Base-by-base conservation (phyloP, 768 basidiomycete species). In the Termitomyces heimii region DNA sequence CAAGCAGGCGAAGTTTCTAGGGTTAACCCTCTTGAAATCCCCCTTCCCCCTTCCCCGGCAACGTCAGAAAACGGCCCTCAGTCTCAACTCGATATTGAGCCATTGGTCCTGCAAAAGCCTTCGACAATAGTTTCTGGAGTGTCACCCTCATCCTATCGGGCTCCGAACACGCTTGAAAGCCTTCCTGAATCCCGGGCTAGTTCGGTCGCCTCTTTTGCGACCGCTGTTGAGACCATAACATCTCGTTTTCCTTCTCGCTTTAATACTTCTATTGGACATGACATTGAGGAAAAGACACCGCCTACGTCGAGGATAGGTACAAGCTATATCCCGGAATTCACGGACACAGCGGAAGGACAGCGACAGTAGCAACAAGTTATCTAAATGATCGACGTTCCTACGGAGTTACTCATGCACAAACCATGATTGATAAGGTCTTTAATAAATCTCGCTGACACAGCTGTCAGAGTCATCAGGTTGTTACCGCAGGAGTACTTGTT, bases 191-290 rank as follows among this genome's bases (percentile, higher is more conserved):
- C 65, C 16, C 53, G 71, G 60, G 56, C 66, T 8, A 67, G 66
- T 53, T 70, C 72, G 13, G 54, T 65, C 29, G 63, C 64, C 28
- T 69, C 71, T 2, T 75, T 67, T 57, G 71, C 71, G 2, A 75
- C 73, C 9, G 73, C 73, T 1, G 55, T 55, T 1, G 72, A 73
- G 47, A 67, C 70, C 4, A 55, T 75, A 54, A 39, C 59, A 18
- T 26, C 61, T 26, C 59, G 63, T 2, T 55, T 55, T 0, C 56
- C 60, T 3, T 57, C 60, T 18, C 42, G 39, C 12, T 42, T 34
- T 13, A 32, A 46, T 28, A 43, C 28, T 24, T 18, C 22, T n/a
- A 44, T 61, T 3, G 59, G 58, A 13, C 28, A 51, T 5, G 56
- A 53, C 26, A 35, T 26, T 8, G 55, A 61, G 5, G 53, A 63